Evolutionary conservation across 2,329 filamentous ascomycete species (phyloP).

Genomic region (Elsinoe ampelina): DNA sequence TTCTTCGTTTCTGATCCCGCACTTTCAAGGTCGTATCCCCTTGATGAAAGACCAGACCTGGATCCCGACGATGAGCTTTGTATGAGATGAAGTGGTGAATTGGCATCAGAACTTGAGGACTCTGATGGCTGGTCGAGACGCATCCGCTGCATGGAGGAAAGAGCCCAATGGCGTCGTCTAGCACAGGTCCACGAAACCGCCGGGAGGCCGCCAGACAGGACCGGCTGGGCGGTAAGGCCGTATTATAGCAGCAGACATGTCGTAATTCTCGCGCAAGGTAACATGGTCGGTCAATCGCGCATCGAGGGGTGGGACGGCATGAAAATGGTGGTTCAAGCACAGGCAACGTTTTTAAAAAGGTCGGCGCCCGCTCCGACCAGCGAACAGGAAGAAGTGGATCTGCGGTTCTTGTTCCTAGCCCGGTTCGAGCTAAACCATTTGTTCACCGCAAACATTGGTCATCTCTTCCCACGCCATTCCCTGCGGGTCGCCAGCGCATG

Average conservation of each 20-base stretch:
- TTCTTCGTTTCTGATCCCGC: neutral
- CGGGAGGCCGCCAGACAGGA: neutral
- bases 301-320: neutral
- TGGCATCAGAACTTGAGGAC: neutral
- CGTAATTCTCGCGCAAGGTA: neutral
- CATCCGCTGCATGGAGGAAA: neutral
- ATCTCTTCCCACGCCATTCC: neutral
- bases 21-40: neutral
- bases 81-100: neutral
- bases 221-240: too few relatives aligned
- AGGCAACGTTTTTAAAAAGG: neutral
- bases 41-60: neutral
- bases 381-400: neutral
- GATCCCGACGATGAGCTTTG: neutral
- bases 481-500: neutral
- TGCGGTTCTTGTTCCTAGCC: neutral
- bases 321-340: neutral
- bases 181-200: neutral
- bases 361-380: neutral
- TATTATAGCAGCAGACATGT: neutral
- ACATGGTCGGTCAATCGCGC: neutral
- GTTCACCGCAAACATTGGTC: neutral
- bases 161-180: neutral
- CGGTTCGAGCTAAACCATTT: neutral
- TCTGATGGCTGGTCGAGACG: neutral